Evolutionary conservation across 495 filamentous ascomycete genomes (phyloP), one percentile per base, ranked within the genome.

Genomic region (Hypoxylon rickii): DNA sequence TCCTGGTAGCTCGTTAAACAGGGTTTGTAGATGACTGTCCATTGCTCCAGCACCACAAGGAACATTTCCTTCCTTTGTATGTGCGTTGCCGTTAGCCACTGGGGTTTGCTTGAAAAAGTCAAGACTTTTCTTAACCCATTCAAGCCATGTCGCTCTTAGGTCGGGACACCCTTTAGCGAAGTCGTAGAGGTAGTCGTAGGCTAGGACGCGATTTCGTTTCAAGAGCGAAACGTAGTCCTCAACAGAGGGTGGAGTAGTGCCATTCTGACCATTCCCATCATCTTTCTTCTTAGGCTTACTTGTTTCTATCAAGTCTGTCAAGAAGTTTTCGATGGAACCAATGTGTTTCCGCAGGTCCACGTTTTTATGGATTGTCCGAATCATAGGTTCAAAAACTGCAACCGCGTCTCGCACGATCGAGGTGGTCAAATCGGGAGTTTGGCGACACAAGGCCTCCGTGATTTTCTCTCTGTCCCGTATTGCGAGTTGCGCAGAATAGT

Each of bases 391-490:
- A 50, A 86, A 86, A 4, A 79, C 80, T 0, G 70, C 65, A 7
- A 88, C 77, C 7, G 73, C 59, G 19, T 84, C 79, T n/a, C 76
- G 73, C 39, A 88, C 66, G 1, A 78, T 74, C 3, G 77, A 70
- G 1, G 85, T 88, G 3, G 85, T 73, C 3, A 82, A 70, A 54
- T 89, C 86, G 1, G 86, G 86, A 19, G 68, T 73, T 36, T 76
- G 70, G 15, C 75, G 76, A 60, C 85, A 88, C 15, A 88, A 62
- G 0, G 78, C 73, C 12, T 78, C 73, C 16, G 77, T 73, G 12
- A 89, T 77, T 51, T 82, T 75, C 22, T 87, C 77, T 2, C 85
- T 79, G 61, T 89, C 86, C 34, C 81, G 74, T 39, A 85, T 78
- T 1, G 79, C 77, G 18, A 87, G 75, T 31, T 79, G 69, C 5